Conservation (phyloP, 176 grass and related monocot genomes). For the Carex myosuroides region DNA sequence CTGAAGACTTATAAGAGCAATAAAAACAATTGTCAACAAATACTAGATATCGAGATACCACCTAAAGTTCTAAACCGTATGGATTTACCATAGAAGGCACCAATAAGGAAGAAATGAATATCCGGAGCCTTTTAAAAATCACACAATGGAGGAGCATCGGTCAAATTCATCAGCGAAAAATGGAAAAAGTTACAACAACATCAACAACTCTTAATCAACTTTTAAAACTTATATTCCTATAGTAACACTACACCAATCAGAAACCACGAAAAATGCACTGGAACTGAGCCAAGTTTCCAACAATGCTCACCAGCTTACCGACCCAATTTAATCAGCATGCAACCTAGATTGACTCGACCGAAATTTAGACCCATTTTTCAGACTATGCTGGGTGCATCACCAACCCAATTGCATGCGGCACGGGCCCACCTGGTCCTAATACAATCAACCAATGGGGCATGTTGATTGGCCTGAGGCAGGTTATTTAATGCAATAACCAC, state of each 20-base stretch:
- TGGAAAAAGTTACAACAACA: constrained; percentile 40
- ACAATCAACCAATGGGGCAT: constrained; percentile 90
- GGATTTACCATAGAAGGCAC: constrained; percentile 37
- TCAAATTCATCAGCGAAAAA: constrained; percentile 26
- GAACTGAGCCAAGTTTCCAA: constrained; percentile 13
- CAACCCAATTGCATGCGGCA: constrained; percentile 73
- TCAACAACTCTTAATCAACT: constrained; percentile 23
- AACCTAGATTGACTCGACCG: neutral
- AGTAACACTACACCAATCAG: constrained; percentile 8
- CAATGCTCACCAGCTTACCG: neutral
- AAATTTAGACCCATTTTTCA: constrained; percentile 26
- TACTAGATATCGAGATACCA: constrained; percentile 38
- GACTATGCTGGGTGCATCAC: constrained; percentile 95
- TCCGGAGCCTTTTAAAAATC: constrained; percentile 29
- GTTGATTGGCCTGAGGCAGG: constrained; percentile 57
- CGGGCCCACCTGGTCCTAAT: constrained; percentile 85
- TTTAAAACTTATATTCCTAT: constrained; percentile 13
- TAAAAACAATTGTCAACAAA: constrained; percentile 39
- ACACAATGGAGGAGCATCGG: constrained; percentile 29
- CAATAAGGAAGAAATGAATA: constrained; percentile 37
- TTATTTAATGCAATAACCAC: constrained; percentile 48
- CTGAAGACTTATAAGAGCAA: neutral
- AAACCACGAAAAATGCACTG: constrained; percentile 26
- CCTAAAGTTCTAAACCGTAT: constrained; percentile 32
- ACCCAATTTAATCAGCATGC: neutral